phyloP scores from a whole-genome alignment of 257 asterid species.

The Euphrasia confusa region DNA sequence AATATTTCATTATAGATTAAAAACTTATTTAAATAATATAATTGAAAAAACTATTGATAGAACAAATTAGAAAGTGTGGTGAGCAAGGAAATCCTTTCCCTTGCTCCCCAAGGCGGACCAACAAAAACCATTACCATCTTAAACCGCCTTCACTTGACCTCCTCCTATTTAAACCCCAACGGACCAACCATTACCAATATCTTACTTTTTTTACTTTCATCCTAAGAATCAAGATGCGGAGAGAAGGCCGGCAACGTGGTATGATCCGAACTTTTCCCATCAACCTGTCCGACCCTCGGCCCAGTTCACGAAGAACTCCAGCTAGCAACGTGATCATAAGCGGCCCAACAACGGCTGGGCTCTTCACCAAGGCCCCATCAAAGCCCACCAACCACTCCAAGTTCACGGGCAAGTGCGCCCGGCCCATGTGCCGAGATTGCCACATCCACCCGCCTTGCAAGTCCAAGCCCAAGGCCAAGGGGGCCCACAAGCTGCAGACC shows the following conservation, averaged over 20 bases:
- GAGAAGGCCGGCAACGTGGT: not conserved
- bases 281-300: not conserved
- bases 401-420: constrained; percentile 71
- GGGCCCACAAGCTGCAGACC: constrained; percentile 33
- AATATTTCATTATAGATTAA: too few relatives aligned
- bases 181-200: too few relatives aligned
- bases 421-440: constrained; percentile 51
- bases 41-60: too few relatives aligned
- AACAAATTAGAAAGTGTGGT: too few relatives aligned
- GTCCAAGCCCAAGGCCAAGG: constrained; percentile 64
- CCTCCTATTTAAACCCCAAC: too few relatives aligned
- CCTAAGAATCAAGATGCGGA: not conserved
- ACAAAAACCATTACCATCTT: too few relatives aligned
- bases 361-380: constrained; percentile 44
- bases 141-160: too few relatives aligned
- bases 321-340: not conserved
- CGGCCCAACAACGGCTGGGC: constrained; percentile 57
- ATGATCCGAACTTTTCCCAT: not conserved
- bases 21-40: too few relatives aligned
- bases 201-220: too few relatives aligned
- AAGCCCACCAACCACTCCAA: constrained; percentile 89
- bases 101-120: too few relatives aligned
- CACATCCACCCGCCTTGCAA: constrained; percentile 51
- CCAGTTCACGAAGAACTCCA: not conserved
- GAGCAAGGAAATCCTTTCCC: too few relatives aligned